Evolutionary conservation across 495 filamentous ascomycete genomes (phyloP), one percentile per base, ranked within the genome.

Genomic region (Penicillium chermesinum): DNA sequence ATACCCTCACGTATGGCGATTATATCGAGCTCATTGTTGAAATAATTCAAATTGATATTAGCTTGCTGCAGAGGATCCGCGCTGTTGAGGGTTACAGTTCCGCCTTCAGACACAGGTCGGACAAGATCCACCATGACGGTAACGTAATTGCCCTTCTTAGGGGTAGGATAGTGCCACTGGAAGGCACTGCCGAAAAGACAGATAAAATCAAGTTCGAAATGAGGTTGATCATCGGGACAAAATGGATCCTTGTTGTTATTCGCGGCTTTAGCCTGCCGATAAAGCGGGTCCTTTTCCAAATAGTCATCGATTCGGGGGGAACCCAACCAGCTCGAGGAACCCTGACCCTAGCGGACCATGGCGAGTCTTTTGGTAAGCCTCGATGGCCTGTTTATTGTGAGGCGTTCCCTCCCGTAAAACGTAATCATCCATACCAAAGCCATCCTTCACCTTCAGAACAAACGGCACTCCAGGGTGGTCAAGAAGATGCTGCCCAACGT

Each of bases 171-270:
- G 58, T 85, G 80, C 79, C 78, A 83, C 57, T 82, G 81, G 74
- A 83, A 85, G 6, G 80, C 78, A 47, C 69, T 71, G 41, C 70
- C 65, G 61, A 82, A 84, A 67, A 82, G 74, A 42, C 72, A 67
- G 38, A 83, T 75, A 47, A 84, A 84, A 57, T 83, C 80, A 44
- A 85, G 70, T 67, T 85, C 80, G 53, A 84, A 83, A 57, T 84
- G 80, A 35, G 80, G 80, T 57, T 84, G 79, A 18, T 74, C 75
- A 22, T 56, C 74, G 6, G 82, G 81, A 5, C 77, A 74, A 53
- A 83, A 82, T 9, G 79, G 79, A 49, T 83, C 80, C 3, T 14
- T 70, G 64, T 13, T 62, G 63, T 51, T 81, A 84, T 44, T 71
- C 70, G 3, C 69, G 64, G 42, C 68, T 70, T 75, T 75, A 19